These are phyloP conservation scores for Ocimum tenuiflorum DNA, from an alignment of 257 asterid species.

Conservation along the genomic window DNA sequence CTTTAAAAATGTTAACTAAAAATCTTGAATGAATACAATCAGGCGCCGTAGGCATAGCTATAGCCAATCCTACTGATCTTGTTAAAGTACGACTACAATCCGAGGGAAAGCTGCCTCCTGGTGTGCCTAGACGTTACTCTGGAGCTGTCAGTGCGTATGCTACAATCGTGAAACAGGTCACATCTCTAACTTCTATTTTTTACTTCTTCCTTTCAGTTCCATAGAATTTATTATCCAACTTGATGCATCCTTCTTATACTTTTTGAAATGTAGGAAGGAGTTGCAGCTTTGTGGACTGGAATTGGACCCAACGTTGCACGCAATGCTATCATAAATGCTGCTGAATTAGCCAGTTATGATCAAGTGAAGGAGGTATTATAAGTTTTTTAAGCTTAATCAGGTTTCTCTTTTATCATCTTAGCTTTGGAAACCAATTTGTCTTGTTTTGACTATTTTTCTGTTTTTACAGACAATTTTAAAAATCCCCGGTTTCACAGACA, in stretches of 20 bases:
- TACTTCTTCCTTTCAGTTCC: background rate
- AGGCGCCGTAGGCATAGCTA: slow-evolving; percentile 71
- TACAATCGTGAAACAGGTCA: slow-evolving; percentile 75
- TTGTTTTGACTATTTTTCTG: slow-evolving; percentile 2
- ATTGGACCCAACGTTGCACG: slow-evolving; percentile 91
- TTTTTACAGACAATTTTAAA: slow-evolving; percentile 66
- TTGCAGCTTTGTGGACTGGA: slow-evolving; percentile 85
- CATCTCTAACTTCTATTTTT: slow-evolving; percentile 17
- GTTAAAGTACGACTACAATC: slow-evolving; percentile 97
- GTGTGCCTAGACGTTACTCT: slow-evolving; percentile 89
- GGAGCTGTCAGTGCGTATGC: slow-evolving; percentile 95
- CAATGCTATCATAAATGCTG: slow-evolving; percentile 96
- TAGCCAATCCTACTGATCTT: slow-evolving; percentile 98
- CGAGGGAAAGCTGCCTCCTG: slow-evolving; percentile 89
- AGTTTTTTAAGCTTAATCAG: background rate
- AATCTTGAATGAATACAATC: slow-evolving; percentile 14
- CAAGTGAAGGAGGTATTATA: slow-evolving; percentile 84
- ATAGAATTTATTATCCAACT: background rate
- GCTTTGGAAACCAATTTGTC: background rate
- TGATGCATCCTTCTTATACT: background rate
- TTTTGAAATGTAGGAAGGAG: slow-evolving; percentile 61
- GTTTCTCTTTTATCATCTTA: slow-evolving; percentile 3
- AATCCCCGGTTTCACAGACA: slow-evolving; percentile 95
- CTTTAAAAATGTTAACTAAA: background rate
- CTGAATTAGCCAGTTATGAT: slow-evolving; percentile 95